phyloP scores from a whole-genome alignment of 2,329 filamentous ascomycete genomes.

The Teratosphaeria gauchensis region DNA sequence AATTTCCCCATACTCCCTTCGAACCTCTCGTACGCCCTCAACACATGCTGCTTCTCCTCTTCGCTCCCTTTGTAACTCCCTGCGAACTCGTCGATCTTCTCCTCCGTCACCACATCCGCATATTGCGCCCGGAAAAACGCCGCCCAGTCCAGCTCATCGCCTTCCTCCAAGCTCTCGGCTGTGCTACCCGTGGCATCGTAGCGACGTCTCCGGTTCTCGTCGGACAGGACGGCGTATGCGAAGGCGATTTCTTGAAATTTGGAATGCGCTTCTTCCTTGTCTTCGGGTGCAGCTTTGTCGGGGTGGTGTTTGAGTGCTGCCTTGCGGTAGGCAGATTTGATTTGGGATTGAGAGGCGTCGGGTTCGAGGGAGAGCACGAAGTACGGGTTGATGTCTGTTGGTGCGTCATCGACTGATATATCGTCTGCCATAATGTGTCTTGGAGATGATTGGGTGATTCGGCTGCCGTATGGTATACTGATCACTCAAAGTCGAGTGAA shows the following conservation, averaged over 20 bases:
- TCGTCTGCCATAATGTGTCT: neutral
- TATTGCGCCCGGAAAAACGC: constrained; percentile 84
- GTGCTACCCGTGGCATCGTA: constrained; percentile 90
- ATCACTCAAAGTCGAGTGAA: no score
- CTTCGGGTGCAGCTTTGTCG: constrained; percentile 45
- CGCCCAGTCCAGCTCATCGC: constrained; percentile 73
- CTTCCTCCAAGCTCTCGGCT: constrained; percentile 61
- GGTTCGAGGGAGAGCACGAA: constrained; percentile 63
- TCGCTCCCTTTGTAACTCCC: constrained; percentile 73
- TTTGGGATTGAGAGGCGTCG: constrained; percentile 62
- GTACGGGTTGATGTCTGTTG: constrained; percentile 54
- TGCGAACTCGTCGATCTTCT: constrained; percentile 67
- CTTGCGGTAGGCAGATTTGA: constrained; percentile 89
- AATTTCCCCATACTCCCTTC: constrained; percentile 68
- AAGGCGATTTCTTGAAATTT: constrained; percentile 88
- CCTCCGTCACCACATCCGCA: constrained; percentile 61
- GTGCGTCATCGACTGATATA: neutral
- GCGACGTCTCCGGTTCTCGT: constrained; percentile 66
- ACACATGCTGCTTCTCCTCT: constrained; percentile 70
- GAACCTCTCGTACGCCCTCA: constrained; percentile 62
- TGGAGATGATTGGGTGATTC: neutral
- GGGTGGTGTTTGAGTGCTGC: constrained; percentile 74
- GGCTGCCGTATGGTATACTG: no score
- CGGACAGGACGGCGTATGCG: constrained; percentile 86
- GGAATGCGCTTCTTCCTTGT: constrained; percentile 63